Percentiles rank a stretch among this genome's conserved stretches.
Conservation (phyloP, 2,329 filamentous ascomycete species). For the Colletotrichum tofieldiae region DNA sequence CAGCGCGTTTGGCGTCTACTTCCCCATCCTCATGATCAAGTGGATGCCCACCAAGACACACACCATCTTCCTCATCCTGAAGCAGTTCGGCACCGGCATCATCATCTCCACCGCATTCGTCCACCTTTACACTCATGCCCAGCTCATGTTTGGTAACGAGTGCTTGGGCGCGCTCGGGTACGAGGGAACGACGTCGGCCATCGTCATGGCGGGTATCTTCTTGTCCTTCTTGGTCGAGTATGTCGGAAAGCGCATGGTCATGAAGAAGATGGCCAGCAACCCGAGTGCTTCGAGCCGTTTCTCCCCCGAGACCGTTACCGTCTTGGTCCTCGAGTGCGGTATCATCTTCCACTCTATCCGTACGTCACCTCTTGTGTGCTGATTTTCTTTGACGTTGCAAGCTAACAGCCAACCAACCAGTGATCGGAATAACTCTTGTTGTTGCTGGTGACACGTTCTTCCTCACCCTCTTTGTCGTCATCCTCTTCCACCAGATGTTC, state of each 20-base stretch:
- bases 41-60: constrained; percentile 67
- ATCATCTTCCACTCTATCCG: constrained; percentile 82
- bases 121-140: constrained; percentile 80
- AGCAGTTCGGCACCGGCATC: constrained; percentile 82
- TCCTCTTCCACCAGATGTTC: constrained; percentile 85
- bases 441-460: constrained; percentile 71
- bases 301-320: constrained; percentile 69
- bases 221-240: constrained; percentile 82
- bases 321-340: constrained; percentile 80
- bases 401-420: constrained; percentile 52
- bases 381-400: background rate
- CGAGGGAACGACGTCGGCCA: constrained; percentile 78
- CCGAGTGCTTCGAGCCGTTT: constrained; percentile 45
- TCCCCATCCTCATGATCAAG: constrained; percentile 74
- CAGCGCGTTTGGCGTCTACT: constrained; percentile 68
- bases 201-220: constrained; percentile 83
- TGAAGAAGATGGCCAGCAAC: constrained; percentile 48
- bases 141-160: constrained; percentile 79
- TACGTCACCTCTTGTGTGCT: constrained; percentile 54
- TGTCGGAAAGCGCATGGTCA: constrained; percentile 72
- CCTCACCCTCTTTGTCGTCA: constrained; percentile 74
- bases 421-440: constrained; percentile 76
- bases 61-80: constrained; percentile 73
- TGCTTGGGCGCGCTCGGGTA: constrained; percentile 78
- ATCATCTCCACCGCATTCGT: constrained; percentile 81